Percentiles rank a stretch among this genome's conserved stretches.
Conservation (phyloP, 2,329 filamentous ascomycete genomes). For the Penicillium sp. region DNA sequence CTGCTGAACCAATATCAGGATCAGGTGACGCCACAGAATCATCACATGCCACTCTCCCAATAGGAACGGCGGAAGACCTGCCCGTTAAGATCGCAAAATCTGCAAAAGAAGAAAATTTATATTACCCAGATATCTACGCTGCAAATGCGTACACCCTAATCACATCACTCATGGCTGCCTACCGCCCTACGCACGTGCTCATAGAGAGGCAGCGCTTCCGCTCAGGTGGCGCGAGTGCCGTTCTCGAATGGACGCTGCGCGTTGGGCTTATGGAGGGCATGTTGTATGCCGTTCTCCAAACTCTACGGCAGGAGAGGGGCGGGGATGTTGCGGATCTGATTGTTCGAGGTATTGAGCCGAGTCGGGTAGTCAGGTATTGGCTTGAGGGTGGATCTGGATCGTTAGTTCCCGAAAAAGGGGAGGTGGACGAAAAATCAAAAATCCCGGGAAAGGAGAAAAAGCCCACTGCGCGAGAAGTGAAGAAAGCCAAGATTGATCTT, state of each 20-base stretch:
- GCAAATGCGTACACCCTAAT: conserved; percentile 56
- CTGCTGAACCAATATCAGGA: not conserved
- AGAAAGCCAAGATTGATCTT: conserved; percentile 61
- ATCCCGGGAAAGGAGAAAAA: conserved; percentile 10
- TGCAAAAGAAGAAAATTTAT: conserved; percentile 33
- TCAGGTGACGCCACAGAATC: not conserved
- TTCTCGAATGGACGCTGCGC: conserved; percentile 78
- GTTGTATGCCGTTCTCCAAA: conserved; percentile 67
- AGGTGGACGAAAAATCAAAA: not conserved
- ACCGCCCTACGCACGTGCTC: conserved; percentile 65
- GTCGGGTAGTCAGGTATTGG: conserved; percentile 58
- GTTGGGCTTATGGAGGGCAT: conserved; percentile 82
- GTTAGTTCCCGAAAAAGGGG: not conserved
- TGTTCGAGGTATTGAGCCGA: conserved; percentile 54
- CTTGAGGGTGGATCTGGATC: conserved; percentile 31
- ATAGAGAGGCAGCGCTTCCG: conserved; percentile 68
- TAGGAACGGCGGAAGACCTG: not conserved
- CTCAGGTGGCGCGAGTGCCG: conserved; percentile 59
- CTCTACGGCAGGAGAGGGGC: conserved; percentile 49
- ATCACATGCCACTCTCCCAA: not conserved
- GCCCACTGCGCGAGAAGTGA: conserved; percentile 33
- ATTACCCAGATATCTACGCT: conserved; percentile 55
- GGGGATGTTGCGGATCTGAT: conserved; percentile 26
- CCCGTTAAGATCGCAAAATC: not conserved
- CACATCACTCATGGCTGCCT: conserved; percentile 46